Base-by-base conservation (phyloP, 441 rosid genomes). In the Manihot esculenta region DNA sequence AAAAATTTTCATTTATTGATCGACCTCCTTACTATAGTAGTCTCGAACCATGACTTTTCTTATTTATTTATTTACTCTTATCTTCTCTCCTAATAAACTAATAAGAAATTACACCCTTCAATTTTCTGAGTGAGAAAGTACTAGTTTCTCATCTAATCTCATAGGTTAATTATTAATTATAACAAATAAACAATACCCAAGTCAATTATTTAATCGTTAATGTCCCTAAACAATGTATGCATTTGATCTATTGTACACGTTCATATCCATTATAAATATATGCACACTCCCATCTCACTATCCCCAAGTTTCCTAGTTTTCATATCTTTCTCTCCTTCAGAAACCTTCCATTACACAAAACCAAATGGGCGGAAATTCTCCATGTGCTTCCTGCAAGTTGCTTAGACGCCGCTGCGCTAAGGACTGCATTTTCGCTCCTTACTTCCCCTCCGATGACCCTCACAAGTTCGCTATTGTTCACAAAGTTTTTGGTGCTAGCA, bases 321-420 rank as follows among this genome's bases (percentile, higher is more conserved):
- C 33, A 27, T 18, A 12, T 42, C 13, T 13, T 3, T 23, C 44
- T n/a, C n/a, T 5, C 5, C 3, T n/a, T n/a, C n/a, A n/a, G n/a
- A n/a, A n/a, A n/a, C n/a, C n/a, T n/a, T n/a, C n/a, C n/a, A n/a
- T n/a, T n/a, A n/a, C n/a, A n/a, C n/a, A n/a, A n/a, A n/a, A n/a
- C n/a, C n/a, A n/a, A n/a, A 82, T 78, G 82, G 86, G 82, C 8
- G 89, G 87, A 69, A 82, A 74, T 71, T 89, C 98, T 5, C 98
- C 98, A 50, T 93, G 98, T 69, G 98, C 98, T 1, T 88, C 96
- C n/a, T 93, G 98, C 87, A 93, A 91, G 78, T 75, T 93, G 62
- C 74, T 91, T 58, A 79, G 97, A 72, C 87, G 98, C 33, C 90
- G 98, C 33, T 93, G 98, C 69, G 89, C 90, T 55, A 86, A 89